Base-by-base conservation (phyloP, 768 basidiomycete species). In the Rhodotorula babjevae region DNA sequence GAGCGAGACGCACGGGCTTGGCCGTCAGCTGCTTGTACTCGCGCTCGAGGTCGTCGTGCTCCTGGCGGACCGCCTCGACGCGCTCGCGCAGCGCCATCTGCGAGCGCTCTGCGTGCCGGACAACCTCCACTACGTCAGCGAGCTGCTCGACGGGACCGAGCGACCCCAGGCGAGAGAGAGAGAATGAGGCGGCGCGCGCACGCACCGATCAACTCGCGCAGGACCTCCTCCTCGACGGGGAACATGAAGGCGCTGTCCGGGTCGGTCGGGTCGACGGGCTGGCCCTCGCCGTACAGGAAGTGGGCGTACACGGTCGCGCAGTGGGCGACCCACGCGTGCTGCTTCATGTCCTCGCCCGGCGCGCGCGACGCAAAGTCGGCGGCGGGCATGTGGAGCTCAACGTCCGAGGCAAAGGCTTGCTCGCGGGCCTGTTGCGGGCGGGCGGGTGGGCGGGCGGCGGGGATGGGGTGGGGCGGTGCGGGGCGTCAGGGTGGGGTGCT, bases 241-340 rank as follows among this genome's bases (percentile, higher is more conserved):
- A 46, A 61, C 25, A 18, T n/a, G 44, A 27, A 14, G 14, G 60
- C 29, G 36, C 58, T 42, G 16, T 61, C 60, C 18, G 40, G 27
- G 29, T 47, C 40, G 44, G 16, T 21, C 60, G 60, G 60, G 27
- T 65, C 62, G 42, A 68, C 88, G 68, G 87, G 84, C 12, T 85
- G 85, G 75, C 67, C 71, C 89, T 87, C 56, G 88, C 87, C 62
- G 2, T 47, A 33, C 73, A 93, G 90, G 78, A 91, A 89, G 61
- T 88, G 89, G 0, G 89, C 63, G 88, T 52, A 92, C 80, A 67
- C n/a, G 23, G 53, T 9, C 6, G 64, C 55, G 21, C 73, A 49
- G 69, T 76, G 78, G 15, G 75, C 72, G 33, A 74, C 59, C 77
- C 78, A 79, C 36, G 73, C 70, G 42, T 76, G 72, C 33, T 60